A percentile compares a stretch with the other conserved stretches of the same genome.
phyloP scores from a whole-genome alignment of 768 basidiomycete genomes.

The Termitomyces sp. region DNA sequence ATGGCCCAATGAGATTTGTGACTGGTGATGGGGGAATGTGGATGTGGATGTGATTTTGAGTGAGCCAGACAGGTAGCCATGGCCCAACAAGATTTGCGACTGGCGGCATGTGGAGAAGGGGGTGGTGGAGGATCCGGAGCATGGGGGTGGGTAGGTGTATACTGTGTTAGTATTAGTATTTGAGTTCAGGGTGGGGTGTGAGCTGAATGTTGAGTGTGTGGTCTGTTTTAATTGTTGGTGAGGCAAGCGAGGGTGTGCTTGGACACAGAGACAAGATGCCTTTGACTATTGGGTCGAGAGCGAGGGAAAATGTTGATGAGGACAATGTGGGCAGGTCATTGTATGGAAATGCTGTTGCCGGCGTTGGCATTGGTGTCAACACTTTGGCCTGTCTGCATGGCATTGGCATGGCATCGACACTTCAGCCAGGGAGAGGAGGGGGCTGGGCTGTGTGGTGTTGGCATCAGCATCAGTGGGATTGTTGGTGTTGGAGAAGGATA shows the following conservation, averaged over 20 bases:
- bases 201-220: too few species aligned
- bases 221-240: constrained; percentile 32
- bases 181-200: too few species aligned
- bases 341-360: too few species aligned
- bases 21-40: too few species aligned
- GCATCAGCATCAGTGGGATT: too few species aligned
- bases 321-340: constrained; percentile 43
- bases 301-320: constrained; percentile 45
- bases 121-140: too few species aligned
- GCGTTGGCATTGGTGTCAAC: constrained; percentile 31
- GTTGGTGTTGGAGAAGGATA: too few species aligned
- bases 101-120: too few species aligned
- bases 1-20: constrained; percentile 37
- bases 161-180: too few species aligned
- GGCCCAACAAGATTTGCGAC: constrained; percentile 35
- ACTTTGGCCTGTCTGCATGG: constrained; percentile 36
- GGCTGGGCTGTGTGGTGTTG: too few species aligned
- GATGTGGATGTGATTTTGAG: constrained; percentile 19
- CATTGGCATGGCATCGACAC: too few species aligned
- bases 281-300: constrained; percentile 49
- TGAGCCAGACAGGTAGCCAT: constrained; percentile 44
- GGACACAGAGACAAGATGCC: constrained; percentile 30
- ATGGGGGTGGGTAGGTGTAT: constrained; percentile 35
- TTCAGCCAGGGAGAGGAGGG: too few species aligned
- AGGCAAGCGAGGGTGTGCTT: constrained; percentile 35